Base-by-base conservation (phyloP, 2,329 filamentous ascomycete genomes). In the Arthrobotrys pseudoclavata region DNA sequence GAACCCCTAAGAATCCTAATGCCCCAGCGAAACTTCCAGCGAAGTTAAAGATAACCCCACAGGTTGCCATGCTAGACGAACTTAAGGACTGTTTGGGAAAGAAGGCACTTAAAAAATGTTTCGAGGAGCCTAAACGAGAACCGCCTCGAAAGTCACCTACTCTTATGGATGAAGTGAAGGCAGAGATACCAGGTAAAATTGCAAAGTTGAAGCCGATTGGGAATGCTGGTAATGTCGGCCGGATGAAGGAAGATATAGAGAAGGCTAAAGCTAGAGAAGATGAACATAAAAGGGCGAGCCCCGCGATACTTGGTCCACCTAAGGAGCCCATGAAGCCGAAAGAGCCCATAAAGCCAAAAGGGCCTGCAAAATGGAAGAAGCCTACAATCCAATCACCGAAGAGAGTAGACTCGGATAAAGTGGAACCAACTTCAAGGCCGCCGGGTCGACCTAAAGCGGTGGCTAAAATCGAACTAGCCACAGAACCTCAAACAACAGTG, bases 1-100 rank as follows among this genome's bases (percentile, higher is more conserved):
- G 9, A n/a, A 24, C n/a, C 1, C 22, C 40, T 9, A 60, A 37
- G 18, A 24, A 26, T 4, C n/a, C 62, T 4, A n/a, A 29, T 34
- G 4, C 45, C 37, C 34, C 63, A n/a, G 10, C 66, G 18, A 40
- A 15, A 13, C n/a, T 18, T 26, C 22, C 2, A 37, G 24, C 10
- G 13, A 60, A 60, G n/a, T 31, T 29, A 12, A 10, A 26, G 3
- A 18, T 13, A 13, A 24, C 55, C 1, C 24, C 2, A 1, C 57
- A 42, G 24, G 26, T 18, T 12, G 37, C 53, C 1, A 37, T 70
- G 50, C 42, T 76, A 42, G 66, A 76, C 13, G 68, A 66, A 37
- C 60, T 63, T 31, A 48, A 20, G 18, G 13, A 20, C 0, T 0
- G 1, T 20, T 40, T 63, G 1, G 42, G 3, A 5, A 10, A 20